Evolutionary conservation across 2,329 filamentous ascomycete genomes (phyloP).

Genomic region (Bipolaris zeicola): DNA sequence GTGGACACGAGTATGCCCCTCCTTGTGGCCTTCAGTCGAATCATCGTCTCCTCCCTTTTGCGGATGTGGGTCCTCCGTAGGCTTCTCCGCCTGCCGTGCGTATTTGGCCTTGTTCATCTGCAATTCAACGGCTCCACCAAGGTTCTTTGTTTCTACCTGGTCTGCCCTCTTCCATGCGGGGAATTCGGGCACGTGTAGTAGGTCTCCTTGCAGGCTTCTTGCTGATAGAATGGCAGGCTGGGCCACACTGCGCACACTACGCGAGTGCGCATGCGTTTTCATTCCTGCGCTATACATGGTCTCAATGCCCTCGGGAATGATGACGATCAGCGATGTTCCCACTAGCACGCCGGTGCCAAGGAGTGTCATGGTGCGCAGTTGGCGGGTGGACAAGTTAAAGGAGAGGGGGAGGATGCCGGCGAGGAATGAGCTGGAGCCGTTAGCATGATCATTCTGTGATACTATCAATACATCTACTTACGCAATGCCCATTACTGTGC

Average conservation of each 20-base stretch:
- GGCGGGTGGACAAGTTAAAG: conserved; percentile 83
- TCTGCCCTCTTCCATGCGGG: conserved; percentile 29
- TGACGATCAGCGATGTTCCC: conserved; percentile 93
- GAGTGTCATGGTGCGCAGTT: conserved; percentile 86
- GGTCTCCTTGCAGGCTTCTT: conserved; percentile 33
- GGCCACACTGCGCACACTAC: conserved; percentile 24
- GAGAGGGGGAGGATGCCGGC: conserved; percentile 90
- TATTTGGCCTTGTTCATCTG: conserved; percentile 31
- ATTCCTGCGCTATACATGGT: conserved; percentile 70
- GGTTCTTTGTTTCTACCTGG: conserved; percentile 15
- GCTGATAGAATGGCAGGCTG: conserved; percentile 34
- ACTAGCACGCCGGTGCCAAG: conserved; percentile 93
- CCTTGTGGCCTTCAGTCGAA: conserved; percentile 45
- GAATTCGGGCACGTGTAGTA: conserved; percentile 33
- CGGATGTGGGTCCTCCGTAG: conserved; percentile 30
- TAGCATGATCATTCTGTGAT: conserved; percentile 6
- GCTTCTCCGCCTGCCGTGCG: conserved; percentile 31
- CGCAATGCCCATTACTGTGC: conserved; percentile 69
- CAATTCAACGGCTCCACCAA: conserved; percentile 24
- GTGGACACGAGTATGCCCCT: conserved; percentile 46
- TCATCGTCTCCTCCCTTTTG: conserved; percentile 48
- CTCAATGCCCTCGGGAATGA: conserved; percentile 95
- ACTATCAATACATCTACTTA: conserved; percentile 46
- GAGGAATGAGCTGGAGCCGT: conserved; percentile 76
- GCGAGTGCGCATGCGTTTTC: conserved; percentile 33